A percentile compares a stretch with the other conserved stretches of the same genome.
Conservation (phyloP, 1,284 basidiomycete species). For the Ceratorhiza oryzae-sativae region DNA sequence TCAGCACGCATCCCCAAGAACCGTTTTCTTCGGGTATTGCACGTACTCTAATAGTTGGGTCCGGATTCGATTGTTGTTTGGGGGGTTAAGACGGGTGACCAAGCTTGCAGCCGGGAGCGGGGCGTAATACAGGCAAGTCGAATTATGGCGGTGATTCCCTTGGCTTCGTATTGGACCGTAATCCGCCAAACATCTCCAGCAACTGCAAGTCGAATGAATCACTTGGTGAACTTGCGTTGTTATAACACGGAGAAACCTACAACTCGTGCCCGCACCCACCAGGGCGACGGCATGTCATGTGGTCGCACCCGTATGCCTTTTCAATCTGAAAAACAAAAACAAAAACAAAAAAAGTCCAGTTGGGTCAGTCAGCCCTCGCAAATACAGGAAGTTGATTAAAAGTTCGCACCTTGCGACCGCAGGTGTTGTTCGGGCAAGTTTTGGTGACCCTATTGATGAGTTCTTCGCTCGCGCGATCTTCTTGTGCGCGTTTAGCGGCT, state of each 20-base stretch:
- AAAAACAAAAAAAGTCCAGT: too few species aligned
- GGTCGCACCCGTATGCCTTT: constrained; percentile 36
- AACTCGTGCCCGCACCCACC: constrained; percentile 36
- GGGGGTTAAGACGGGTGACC: background rate
- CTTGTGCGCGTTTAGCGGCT: background rate
- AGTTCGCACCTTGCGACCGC: constrained; percentile 22
- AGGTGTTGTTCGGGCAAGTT: constrained; percentile 11
- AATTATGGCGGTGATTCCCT: constrained; percentile 18
- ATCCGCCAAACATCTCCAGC: constrained; percentile 15
- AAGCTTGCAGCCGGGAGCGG: background rate
- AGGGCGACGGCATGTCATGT: constrained; percentile 39
- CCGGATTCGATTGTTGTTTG: background rate
- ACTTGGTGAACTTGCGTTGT: background rate
- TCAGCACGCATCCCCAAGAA: constrained; percentile 1
- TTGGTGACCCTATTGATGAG: constrained; percentile 8
- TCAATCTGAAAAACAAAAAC: constrained; percentile 32
- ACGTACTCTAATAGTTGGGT: background rate
- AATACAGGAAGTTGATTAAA: too few species aligned
- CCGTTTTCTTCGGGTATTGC: background rate
- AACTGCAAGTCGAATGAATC: background rate
- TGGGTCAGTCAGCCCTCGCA: too few species aligned
- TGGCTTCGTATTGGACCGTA: background rate
- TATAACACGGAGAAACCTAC: background rate
- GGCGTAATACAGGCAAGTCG: constrained; percentile 10
- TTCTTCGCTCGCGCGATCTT: constrained; percentile 23